phyloP scores from a whole-genome alignment of 768 basidiomycete species.

The Leccinum sublutescens region DNA sequence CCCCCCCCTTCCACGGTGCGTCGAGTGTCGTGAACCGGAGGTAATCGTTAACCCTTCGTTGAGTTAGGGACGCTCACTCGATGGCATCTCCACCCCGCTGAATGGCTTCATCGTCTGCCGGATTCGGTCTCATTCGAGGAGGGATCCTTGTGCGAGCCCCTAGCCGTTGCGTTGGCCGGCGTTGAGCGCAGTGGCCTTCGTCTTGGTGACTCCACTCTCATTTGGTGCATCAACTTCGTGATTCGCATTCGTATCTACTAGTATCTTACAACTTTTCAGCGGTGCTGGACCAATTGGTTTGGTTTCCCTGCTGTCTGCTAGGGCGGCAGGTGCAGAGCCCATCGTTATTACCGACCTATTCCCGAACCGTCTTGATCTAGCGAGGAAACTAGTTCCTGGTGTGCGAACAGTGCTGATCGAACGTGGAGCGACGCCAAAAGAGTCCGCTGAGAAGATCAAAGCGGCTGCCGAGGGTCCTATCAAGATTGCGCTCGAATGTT shows the following conservation, averaged over 20 bases:
- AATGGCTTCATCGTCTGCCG: slow-evolving; percentile 66
- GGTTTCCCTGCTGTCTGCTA: slow-evolving; percentile 57
- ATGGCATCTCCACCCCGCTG: slow-evolving; percentile 66
- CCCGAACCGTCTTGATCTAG: slow-evolving; percentile 64
- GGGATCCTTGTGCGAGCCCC: slow-evolving; percentile 64
- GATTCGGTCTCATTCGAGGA: slow-evolving; percentile 63
- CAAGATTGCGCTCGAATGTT: slow-evolving; percentile 59
- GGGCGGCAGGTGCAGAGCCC: slow-evolving; percentile 69
- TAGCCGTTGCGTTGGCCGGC: slow-evolving; percentile 66
- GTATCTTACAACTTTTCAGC: slow-evolving; percentile 33
- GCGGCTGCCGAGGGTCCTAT: slow-evolving; percentile 47
- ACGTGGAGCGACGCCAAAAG: slow-evolving; percentile 43
- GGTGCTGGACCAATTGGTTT: slow-evolving; percentile 71
- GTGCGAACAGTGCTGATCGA: slow-evolving; percentile 57
- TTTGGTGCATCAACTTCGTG: slow-evolving; percentile 44
- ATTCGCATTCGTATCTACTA: neutral
- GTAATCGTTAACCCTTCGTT: neutral
- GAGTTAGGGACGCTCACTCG: slow-evolving; percentile 56
- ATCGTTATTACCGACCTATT: slow-evolving; percentile 69
- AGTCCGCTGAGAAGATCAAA: slow-evolving; percentile 53
- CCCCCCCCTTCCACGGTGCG: slow-evolving; percentile 64
- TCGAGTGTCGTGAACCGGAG: neutral
- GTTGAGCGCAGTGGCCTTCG: slow-evolving; percentile 63
- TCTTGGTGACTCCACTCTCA: slow-evolving; percentile 60
- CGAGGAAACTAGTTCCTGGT: slow-evolving; percentile 57